A percentile compares a stretch with the other conserved stretches of the same genome.
phyloP scores from a whole-genome alignment of 2,329 filamentous ascomycete species.

The Tolypocladium guangdongense region DNA sequence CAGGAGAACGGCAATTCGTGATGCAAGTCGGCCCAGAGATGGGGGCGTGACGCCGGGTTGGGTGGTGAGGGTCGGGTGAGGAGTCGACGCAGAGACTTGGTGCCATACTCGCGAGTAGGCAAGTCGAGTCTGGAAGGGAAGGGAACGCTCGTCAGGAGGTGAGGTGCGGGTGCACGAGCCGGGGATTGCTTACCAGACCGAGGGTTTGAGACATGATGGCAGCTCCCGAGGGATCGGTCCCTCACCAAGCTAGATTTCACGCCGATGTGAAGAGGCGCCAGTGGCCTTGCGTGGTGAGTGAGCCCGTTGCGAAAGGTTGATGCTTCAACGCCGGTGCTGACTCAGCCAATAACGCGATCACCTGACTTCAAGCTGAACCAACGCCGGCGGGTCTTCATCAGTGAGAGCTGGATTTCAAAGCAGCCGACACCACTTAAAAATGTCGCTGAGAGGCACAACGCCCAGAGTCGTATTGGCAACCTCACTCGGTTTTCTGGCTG shows the following conservation, averaged over 20 bases:
- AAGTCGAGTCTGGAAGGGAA: conserved; percentile 64
- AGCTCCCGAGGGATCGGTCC: conserved; percentile 9
- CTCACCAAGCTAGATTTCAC: conserved; percentile 2
- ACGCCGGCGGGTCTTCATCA: neutral
- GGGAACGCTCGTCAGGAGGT: neutral
- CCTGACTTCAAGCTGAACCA: too few species aligned
- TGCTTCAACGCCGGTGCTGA: neutral
- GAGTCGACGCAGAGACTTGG: conserved; percentile 61
- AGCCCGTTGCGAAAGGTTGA: conserved; percentile 2
- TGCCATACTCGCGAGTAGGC: conserved; percentile 97
- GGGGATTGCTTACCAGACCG: conserved; percentile 47
- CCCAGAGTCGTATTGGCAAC: conserved; percentile 13
- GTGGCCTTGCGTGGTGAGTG: neutral
- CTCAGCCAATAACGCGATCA: neutral
- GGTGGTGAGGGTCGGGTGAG: conserved; percentile 49
- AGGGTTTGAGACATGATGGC: conserved; percentile 66
- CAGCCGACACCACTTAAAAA: conserved; percentile 13
- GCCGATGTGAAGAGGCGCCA: neutral
- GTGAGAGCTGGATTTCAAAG: conserved; percentile 20
- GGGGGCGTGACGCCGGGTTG: conserved; percentile 51
- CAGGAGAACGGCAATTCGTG: conserved; percentile 72
- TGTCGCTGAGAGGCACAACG: conserved; percentile 16
- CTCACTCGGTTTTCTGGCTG: conserved; percentile 16
- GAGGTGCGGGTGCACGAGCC: neutral
- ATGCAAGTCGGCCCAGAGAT: conserved; percentile 81